Conservation (phyloP, 352 stramenopile species). For the Globisporangium mamillatum region DNA sequence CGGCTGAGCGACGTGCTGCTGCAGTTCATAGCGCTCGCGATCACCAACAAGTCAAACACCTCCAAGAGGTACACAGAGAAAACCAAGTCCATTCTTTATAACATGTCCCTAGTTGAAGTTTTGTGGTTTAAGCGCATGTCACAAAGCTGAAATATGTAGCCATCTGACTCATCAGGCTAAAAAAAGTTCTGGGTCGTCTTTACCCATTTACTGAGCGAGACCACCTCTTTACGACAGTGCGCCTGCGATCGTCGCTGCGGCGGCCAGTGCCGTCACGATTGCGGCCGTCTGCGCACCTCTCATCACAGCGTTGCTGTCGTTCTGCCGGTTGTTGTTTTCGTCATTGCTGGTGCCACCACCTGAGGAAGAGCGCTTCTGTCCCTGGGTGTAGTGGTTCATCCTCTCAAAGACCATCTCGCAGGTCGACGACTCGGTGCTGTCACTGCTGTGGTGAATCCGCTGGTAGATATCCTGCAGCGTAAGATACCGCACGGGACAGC, state of each 20-base stretch:
- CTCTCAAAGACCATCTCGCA: constrained; percentile 15
- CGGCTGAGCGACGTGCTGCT: neutral
- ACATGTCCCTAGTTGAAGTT: neutral
- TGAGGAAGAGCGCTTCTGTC: neutral
- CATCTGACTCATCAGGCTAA: neutral
- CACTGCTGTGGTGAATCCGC: constrained; percentile 4
- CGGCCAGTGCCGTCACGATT: constrained; percentile 4
- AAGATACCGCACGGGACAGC: constrained; percentile 10
- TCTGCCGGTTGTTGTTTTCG: neutral
- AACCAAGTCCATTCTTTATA: no score
- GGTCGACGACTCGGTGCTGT: neutral
- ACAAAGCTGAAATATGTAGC: neutral
- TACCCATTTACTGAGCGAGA: neutral
- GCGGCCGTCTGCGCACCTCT: neutral
- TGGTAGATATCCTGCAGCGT: constrained; percentile 5
- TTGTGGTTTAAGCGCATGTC: neutral
- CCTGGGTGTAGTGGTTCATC: neutral
- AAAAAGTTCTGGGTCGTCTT: neutral
- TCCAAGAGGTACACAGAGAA: no score
- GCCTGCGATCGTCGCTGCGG: constrained; percentile 7
- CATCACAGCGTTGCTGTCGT: neutral
- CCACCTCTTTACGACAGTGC: constrained; percentile 2
- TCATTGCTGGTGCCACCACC: neutral
- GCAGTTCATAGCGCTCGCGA: neutral
- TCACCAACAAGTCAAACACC: neutral